Base-by-base conservation (phyloP, 208 protist genomes). In the Wallacemonas sp. region DNA sequence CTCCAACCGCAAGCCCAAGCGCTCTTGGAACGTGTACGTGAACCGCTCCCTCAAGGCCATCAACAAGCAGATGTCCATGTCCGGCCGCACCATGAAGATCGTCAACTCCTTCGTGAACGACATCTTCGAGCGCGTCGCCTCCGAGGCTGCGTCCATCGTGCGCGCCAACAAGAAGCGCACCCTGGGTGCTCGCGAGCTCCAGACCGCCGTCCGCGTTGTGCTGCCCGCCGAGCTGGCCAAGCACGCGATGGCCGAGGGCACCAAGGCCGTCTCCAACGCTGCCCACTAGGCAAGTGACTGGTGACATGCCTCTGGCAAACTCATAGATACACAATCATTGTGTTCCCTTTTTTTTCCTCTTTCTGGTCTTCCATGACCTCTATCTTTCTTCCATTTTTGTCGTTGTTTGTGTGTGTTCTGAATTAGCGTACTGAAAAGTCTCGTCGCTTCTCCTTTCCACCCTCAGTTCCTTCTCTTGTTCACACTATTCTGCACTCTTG, bases 91-190 rank as follows among this genome's bases (percentile, higher is more conserved):
- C 63, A 99, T 99, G 97, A 81, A 76, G 65, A 98, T 99, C 67
- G 97, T 99, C 91, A 98, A 99, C 92, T 98, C 94, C 25, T 99
- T 99, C 76, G 95, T 99, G 70, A 96, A 93, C 79, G 98, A 99
- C 90, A 90, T 98, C 72, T 98, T 99, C 77, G 98, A 99, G 81
- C 87, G 96, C 75, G 96, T 99, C 62, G 93, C 96, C 23, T 67
- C 70, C 44, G 97, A 99, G 85, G 97, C 97, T 5, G 91, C 91
- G 44, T 79, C 82, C 23, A 87, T 99, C 20, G 93, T 98, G 38
- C 83, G 90, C 66, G 93, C 94, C 75, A 98, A 98, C 93, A 98
- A 98, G 86, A 95, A 92, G 81, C 77, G 85, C 65, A 99, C 97
- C 45, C 83, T 99, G 67, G 89, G 91, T 52, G 97, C 96, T 22